Evolutionary conservation across 768 basidiomycete genomes (phyloP).

Genomic region (Mycena metata): DNA sequence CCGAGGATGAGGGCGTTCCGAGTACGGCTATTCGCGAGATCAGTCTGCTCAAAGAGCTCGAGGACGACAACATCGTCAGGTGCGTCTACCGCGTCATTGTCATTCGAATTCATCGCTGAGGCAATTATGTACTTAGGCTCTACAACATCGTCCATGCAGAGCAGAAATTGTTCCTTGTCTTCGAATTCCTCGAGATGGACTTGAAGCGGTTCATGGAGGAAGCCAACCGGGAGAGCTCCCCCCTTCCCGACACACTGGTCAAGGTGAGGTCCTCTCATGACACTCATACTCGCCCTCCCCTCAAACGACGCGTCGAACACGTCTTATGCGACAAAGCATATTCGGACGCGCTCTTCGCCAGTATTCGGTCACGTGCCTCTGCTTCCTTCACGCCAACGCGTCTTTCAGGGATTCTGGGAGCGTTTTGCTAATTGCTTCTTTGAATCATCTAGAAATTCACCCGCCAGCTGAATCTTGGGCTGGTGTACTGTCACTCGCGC

Average conservation of each 20-base stretch:
- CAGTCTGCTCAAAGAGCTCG: conserved; percentile 95
- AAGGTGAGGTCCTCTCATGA: conserved; percentile 70
- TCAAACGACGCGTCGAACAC: conserved; percentile 31
- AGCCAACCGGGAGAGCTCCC: conserved; percentile 76
- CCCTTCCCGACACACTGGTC: conserved; percentile 79
- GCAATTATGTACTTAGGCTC: conserved; percentile 64
- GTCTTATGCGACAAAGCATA: conserved; percentile 10
- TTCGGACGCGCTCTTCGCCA: conserved; percentile 17
- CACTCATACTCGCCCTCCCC: conserved; percentile 5
- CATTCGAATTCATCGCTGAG: conserved; percentile 5
- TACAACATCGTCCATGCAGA: conserved; percentile 98
- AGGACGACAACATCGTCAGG: conserved; percentile 97
- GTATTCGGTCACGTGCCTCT: conserved; percentile 34
- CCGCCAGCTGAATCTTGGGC: conserved; percentile 90
- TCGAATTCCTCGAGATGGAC: conserved; percentile 97
- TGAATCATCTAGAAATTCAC: conserved; percentile 86
- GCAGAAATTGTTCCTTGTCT: conserved; percentile 97
- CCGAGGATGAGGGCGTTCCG: conserved; percentile 98
- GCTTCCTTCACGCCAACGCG: conserved; percentile 20
- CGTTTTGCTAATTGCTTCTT: conserved; percentile 37
- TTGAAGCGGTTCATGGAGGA: conserved; percentile 97
- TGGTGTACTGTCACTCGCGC: conserved; percentile 95
- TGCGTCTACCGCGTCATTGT: conserved; percentile 48
- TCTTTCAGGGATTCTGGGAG: conserved; percentile 33
- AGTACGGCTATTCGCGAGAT: conserved; percentile 99